Base-by-base conservation (phyloP, 202 grass and related monocot genomes). In the Carex arenaria region DNA sequence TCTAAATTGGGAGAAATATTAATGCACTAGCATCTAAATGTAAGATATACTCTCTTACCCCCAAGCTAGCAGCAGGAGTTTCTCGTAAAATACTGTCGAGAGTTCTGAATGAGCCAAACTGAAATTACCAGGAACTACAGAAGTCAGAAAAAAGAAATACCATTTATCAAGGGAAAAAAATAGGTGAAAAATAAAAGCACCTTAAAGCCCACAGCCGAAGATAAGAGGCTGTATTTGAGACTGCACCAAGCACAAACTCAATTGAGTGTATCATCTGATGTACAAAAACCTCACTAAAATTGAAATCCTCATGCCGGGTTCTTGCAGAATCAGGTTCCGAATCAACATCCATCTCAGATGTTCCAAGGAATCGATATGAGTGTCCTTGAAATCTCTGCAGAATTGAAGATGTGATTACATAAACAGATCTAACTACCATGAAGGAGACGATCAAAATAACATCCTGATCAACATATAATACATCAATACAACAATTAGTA, bases 251-350 rank as follows among this genome's bases (percentile, higher is more conserved):
- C 62, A 99, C 91, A 89, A 99, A 99, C 82, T 99, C 97, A 57
- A 99, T 99, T 64, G 97, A 96, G 86, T 99, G 97, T 85, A 99
- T 99, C 97, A 99, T 99, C 86, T 99, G 97, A 89, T 99, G 97
- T 68, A 99, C 97, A 92, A 99, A 99, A 90, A 99, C 90, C 89
- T 99, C 97, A 62, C 87, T 90, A 81, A 99, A 99, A 84, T 99
- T 94, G 90, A 99, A 99, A 83, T 99, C 97, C 15, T 94, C 97
- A 69, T 92, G 97, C 73, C 62, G 87, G 85, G 85, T 73, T 61
- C 97, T 91, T 19, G 93, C 93, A 68, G 91, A 96, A 89, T 94
- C 97, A 82, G 97, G 97, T 92, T 99, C 97, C 82, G 86, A 85
- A 91, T 99, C 97, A 80, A 86, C 86, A 90, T 99, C 93, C 91